These are phyloP conservation scores for Globisporangium nagaii DNA, from an alignment of 352 stramenopile genomes.

Conservation along the genomic window DNA sequence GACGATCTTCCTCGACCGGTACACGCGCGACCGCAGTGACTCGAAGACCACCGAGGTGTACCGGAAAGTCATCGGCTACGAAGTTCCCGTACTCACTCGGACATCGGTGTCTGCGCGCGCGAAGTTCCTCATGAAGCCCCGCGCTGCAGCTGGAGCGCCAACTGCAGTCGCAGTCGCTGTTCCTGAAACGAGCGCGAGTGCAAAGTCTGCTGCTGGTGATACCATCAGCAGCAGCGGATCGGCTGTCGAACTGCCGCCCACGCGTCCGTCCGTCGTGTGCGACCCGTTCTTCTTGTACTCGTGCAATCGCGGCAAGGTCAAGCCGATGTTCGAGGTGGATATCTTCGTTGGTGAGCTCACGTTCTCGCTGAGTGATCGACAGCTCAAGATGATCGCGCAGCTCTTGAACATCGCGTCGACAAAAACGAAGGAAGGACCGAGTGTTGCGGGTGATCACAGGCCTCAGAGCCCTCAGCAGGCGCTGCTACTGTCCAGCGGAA, in stretches of 20 bases:
- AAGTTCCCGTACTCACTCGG: conserved; percentile 69
- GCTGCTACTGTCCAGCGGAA: neutral
- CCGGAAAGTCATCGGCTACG: conserved; percentile 74
- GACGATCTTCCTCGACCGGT: conserved; percentile 82
- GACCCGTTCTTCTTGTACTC: conserved; percentile 75
- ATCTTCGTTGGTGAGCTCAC: conserved; percentile 61
- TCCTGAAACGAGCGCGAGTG: conserved; percentile 2
- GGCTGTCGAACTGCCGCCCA: conserved; percentile 20
- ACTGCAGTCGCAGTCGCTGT: conserved; percentile 1
- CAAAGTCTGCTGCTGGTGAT: neutral
- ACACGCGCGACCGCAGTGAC: conserved; percentile 45
- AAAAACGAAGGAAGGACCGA: conserved; percentile 20
- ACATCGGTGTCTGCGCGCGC: conserved; percentile 59
- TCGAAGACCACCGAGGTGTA: conserved; percentile 27
- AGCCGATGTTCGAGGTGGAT: conserved; percentile 59
- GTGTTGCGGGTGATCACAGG: neutral
- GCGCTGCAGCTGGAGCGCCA: neutral
- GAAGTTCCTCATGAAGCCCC: conserved; percentile 44
- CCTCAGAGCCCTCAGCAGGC: neutral
- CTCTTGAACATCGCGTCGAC: conserved; percentile 37
- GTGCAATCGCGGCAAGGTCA: conserved; percentile 31
- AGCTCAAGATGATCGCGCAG: conserved; percentile 77
- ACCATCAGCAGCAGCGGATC: conserved; percentile 3
- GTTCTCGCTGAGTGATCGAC: conserved; percentile 79
- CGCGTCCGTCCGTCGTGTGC: conserved; percentile 35